Evolutionary conservation across 805 yeast species (phyloP), one percentile per base, ranked within the genome.

Genomic region (Myxozyma vanderwaltii): DNA sequence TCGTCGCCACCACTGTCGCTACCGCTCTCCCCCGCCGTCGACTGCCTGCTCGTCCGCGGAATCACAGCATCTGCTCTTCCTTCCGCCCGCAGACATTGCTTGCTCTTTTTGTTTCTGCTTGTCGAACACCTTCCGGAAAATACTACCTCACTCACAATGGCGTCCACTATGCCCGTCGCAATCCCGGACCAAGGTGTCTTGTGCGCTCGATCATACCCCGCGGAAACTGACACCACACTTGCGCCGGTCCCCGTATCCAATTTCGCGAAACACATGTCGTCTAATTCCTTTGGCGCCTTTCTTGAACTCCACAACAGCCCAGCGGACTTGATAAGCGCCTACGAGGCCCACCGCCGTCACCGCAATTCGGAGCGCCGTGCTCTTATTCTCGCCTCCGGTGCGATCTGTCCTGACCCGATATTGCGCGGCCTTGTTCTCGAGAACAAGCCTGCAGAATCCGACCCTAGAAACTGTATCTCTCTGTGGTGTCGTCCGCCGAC

Each of bases 391-490:
- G 41, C 41, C 4, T 24, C 54, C 23, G 50, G 56, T 8, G 55
- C 46, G 12, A 50, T 62, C 26, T 17, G 35, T 31, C 65, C 65
- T 8, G 65, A 62, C 21, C 53, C 50, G 10, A 59, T 62, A 13
- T 49, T 62, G 45, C 38, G 41, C 3, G 63, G 63, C n/a, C 49
- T 62, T 26, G 64, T 52, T 35, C 58, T 62, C 31, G 61, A 59
- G 21, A n/a, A 35, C 13, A 26, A 51, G 23, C 60, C 63, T 5
- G 53, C 60, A 6, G 65, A 62, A 45, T 54, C 43, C 31, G 65
- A 62, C 24, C 65, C 65, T 4, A 54, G 65, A 8, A 62, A 62
- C 47, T 62, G 65, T 48, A 40, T 62, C 23, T 50, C 65, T 2
- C 36, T 62, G 12, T 58, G 63, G 63, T 55, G 61, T 47, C 52